Evolutionary conservation across 495 filamentous ascomycete genomes (phyloP), one percentile per base, ranked within the genome.

Genomic region (Tuber calosporum): DNA sequence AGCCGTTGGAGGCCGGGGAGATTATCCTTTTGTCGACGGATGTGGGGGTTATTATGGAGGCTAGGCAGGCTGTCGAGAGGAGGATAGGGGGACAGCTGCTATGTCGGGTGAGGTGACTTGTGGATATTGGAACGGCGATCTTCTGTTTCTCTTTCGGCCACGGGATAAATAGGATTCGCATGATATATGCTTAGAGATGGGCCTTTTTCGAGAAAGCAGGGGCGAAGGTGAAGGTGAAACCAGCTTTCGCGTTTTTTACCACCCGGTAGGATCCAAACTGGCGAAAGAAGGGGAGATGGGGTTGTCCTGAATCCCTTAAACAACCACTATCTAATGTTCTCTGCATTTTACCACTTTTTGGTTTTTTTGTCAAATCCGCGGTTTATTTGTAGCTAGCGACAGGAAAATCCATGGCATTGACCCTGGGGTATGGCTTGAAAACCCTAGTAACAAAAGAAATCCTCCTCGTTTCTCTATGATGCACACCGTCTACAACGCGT

Each of bases 61-160:
- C 88, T 39, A 87, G 95, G 80, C 93, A 98, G 83, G 95, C 92
- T 77, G 85, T 96, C 74, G 90, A 92, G 85, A 90, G 89, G 86
- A 93, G 89, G 84, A 82, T 93, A 39, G 95, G 95, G 34, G 95
- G 95, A 11, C 83, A 95, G 87, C 84, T 93, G 77, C 80, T 99
- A 69, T 95, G 91, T 85, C 85, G 93, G 76, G 89, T 91, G 39
- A 41, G 72, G 53, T 81, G 70, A 75, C n/a, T 69, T 81, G 53
- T 73, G 43, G 68, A 45, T n/a, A 68, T 36, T 37, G 43, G 66
- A 20, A 30, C 15, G 73, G 30, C 8, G n/a, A 34, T 30, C 69
- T 69, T 37, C 39, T 36, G n/a, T 70, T 68, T 75, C 30, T 41
- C 73, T 53, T 66, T 19, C 5, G 15, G 73, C 62, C 43, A 39